Conservation (phyloP, 805 yeast species). For the Kodamaea fukazawae region DNA sequence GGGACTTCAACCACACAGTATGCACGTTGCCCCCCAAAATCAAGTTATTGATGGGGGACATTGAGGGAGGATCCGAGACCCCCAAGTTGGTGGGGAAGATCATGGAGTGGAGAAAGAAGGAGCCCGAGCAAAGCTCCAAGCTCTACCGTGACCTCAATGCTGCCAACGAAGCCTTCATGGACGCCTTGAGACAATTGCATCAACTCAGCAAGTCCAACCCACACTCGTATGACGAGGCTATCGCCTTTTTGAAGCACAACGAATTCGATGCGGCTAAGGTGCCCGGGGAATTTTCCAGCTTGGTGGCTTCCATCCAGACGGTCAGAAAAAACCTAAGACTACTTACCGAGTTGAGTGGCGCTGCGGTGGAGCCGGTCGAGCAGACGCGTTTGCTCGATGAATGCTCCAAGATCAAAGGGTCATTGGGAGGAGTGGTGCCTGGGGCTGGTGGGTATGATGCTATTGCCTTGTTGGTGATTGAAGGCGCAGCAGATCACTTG, state of each 20-base stretch:
- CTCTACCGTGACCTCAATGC: slow-evolving; percentile 56
- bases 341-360: slow-evolving; percentile 67
- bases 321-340: slow-evolving; percentile 59
- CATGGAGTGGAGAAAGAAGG: slow-evolving; percentile 58
- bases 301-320: slow-evolving; percentile 40
- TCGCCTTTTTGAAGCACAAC: slow-evolving; percentile 9
- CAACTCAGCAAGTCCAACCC: slow-evolving; percentile 27
- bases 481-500: slow-evolving; percentile 27
- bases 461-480: slow-evolving; percentile 64
- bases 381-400: slow-evolving; percentile 71
- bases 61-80: slow-evolving; percentile 88
- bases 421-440: slow-evolving; percentile 93
- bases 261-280: background rate
- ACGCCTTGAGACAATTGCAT: slow-evolving; percentile 42
- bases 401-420: slow-evolving; percentile 55
- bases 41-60: slow-evolving; percentile 86
- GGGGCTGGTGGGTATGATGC: slow-evolving; percentile 99
- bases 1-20: slow-evolving; percentile 58
- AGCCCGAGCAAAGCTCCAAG: slow-evolving; percentile 48
- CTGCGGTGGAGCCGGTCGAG: slow-evolving; percentile 80
- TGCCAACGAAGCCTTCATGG: slow-evolving; percentile 59
- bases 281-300: slow-evolving; percentile 1
- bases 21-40: slow-evolving; percentile 69
- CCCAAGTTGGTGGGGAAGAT: slow-evolving; percentile 84
- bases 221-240: slow-evolving; percentile 31